A percentile compares a stretch with the other conserved stretches of the same genome.
phyloP scores from a whole-genome alignment of 106 monocot genomes.

The Hemerocallis citrina region DNA sequence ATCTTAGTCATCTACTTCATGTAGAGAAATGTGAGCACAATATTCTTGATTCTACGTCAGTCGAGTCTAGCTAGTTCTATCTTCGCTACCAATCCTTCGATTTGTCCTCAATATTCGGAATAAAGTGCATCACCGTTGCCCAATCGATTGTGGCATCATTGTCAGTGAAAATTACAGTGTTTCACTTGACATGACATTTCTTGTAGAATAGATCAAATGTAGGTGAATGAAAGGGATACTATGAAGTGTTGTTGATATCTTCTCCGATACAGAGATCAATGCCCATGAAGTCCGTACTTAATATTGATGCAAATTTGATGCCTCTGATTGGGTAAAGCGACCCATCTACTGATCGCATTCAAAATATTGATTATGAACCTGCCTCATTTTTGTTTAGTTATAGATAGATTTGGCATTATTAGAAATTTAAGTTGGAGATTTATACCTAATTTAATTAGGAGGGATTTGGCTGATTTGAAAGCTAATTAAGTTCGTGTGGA shows the following conservation, averaged over 20 bases:
- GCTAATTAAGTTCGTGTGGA: too few relatives aligned
- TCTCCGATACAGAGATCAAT: too few relatives aligned
- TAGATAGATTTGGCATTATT: too few relatives aligned
- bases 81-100: not conserved
- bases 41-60: not conserved
- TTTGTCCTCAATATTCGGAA: not conserved
- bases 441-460: too few relatives aligned
- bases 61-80: not conserved
- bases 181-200: not conserved
- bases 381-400: too few relatives aligned
- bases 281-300: too few relatives aligned
- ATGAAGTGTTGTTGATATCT: not conserved
- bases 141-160: not conserved
- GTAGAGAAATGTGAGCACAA: not conserved
- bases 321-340: too few relatives aligned
- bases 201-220: not conserved
- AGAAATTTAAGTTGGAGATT: too few relatives aligned
- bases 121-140: not conserved
- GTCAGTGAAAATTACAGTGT: not conserved
- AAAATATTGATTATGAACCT: too few relatives aligned
- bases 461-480: too few relatives aligned
- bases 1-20: not conserved
- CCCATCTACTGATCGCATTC: too few relatives aligned
- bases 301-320: too few relatives aligned
- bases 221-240: not conserved